Evolutionary conservation across 306 rosid genomes (phyloP).

Genomic region (Gastrolobium villosum): DNA sequence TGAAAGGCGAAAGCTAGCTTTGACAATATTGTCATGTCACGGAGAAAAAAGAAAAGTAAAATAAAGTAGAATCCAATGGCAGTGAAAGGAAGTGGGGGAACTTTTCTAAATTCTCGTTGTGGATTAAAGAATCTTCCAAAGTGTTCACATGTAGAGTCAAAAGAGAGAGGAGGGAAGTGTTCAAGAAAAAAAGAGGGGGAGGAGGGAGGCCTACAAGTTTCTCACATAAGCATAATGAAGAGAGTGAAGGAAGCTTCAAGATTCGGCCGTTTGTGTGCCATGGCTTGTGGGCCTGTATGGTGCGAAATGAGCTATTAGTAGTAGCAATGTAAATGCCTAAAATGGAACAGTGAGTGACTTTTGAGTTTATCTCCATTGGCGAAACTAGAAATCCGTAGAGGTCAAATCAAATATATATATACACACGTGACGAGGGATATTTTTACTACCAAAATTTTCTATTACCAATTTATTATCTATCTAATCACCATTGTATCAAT

Average conservation of each 20-base stretch:
- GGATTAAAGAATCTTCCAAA: conserved; percentile 39
- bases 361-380: not conserved
- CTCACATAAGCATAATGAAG: not conserved
- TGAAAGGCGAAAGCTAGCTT: conserved; percentile 28
- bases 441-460: no score
- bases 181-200: not conserved
- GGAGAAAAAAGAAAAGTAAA: not conserved
- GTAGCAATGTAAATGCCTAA: not conserved
- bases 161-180: not conserved
- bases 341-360: not conserved
- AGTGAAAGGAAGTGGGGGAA: conserved; percentile 42
- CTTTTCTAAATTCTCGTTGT: conserved; percentile 30
- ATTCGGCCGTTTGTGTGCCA: conserved; percentile 31
- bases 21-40: conserved; percentile 3
- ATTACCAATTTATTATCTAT: no score
- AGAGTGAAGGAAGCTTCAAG: conserved; percentile 41
- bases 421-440: no score
- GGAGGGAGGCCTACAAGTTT: not conserved
- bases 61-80: conserved; percentile 51
- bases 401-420: no score
- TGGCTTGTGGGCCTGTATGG: not conserved
- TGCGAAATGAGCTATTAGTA: not conserved
- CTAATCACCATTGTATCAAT: no score
- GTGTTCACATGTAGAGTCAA: conserved; percentile 37
- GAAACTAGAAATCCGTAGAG: not conserved